Conservation (phyloP, 202 grass and related monocot genomes). For the Hordeum pubiflorum region DNA sequence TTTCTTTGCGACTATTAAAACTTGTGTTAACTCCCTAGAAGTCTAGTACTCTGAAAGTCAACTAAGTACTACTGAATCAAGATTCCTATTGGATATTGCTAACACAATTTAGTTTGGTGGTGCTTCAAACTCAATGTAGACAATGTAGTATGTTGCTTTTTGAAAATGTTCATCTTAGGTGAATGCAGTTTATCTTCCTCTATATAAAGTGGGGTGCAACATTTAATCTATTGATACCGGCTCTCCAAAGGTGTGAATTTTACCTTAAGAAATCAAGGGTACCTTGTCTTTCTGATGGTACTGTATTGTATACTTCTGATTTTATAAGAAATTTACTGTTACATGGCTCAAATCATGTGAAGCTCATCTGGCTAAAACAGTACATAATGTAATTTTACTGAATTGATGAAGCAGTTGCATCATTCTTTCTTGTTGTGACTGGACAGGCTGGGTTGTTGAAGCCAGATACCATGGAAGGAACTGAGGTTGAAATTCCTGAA, state of each 20-base stretch:
- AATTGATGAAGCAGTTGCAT: background rate
- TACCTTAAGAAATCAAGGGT: background rate
- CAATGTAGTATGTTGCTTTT: background rate
- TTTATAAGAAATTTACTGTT: background rate
- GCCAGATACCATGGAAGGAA: slow-evolving; percentile 73
- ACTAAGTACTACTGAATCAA: background rate
- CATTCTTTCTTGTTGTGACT: slow-evolving; percentile 29
- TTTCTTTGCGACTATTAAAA: background rate
- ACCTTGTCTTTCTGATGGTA: background rate
- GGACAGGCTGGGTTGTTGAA: slow-evolving; percentile 82
- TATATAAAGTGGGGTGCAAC: background rate
- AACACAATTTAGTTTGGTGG: background rate
- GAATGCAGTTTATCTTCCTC: background rate
- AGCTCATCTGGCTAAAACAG: background rate
- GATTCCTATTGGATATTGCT: background rate
- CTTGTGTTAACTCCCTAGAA: background rate
- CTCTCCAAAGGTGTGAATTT: background rate
- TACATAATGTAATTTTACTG: background rate
- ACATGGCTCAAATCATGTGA: background rate
- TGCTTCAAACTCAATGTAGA: background rate
- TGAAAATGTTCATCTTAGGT: slow-evolving; percentile 1
- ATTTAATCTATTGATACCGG: background rate
- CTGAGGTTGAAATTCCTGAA: slow-evolving; percentile 94
- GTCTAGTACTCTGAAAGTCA: background rate
- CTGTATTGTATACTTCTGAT: background rate